Evolutionary conservation across 2,329 filamentous ascomycete species (phyloP).

Genomic region (Aspergillus chevalieri): DNA sequence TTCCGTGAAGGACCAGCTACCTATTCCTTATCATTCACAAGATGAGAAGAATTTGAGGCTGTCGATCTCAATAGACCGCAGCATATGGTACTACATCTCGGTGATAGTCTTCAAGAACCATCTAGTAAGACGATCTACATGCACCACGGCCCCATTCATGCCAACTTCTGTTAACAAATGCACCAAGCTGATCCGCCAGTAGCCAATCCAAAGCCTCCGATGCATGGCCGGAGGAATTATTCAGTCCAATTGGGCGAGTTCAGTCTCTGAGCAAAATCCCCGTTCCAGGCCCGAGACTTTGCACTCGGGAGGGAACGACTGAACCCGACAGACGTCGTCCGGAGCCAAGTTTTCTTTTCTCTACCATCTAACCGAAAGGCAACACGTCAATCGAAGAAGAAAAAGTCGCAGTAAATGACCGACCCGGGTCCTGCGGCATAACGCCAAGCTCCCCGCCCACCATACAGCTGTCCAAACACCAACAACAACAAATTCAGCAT

Average conservation of each 20-base stretch:
- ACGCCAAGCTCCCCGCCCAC: too few species aligned
- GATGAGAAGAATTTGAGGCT: background rate
- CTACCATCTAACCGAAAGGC: background rate
- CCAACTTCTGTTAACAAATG: slow-evolving; percentile 54
- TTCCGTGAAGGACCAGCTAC: too few species aligned
- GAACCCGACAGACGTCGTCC: background rate
- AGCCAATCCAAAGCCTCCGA: slow-evolving; percentile 48
- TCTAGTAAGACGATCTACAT: slow-evolving; percentile 42
- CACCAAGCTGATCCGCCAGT: slow-evolving; percentile 59
- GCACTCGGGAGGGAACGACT: background rate
- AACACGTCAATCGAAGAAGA: too few species aligned
- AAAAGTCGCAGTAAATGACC: too few species aligned
- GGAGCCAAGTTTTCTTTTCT: background rate
- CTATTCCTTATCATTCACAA: background rate
- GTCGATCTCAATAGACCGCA: background rate
- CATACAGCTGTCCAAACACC: too few species aligned
- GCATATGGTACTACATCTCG: background rate
- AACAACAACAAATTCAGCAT: too few species aligned
- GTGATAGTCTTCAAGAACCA: slow-evolving; percentile 24
- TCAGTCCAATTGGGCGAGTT: slow-evolving; percentile 44
- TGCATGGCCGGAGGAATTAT: slow-evolving; percentile 55
- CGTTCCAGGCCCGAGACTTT: too few species aligned
- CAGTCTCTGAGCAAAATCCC: slow-evolving; percentile 8
- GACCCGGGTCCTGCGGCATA: too few species aligned
- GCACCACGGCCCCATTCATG: slow-evolving; percentile 51